phyloP scores from a whole-genome alignment of 345 rosid genomes.

The Pelargonium nanum region DNA sequence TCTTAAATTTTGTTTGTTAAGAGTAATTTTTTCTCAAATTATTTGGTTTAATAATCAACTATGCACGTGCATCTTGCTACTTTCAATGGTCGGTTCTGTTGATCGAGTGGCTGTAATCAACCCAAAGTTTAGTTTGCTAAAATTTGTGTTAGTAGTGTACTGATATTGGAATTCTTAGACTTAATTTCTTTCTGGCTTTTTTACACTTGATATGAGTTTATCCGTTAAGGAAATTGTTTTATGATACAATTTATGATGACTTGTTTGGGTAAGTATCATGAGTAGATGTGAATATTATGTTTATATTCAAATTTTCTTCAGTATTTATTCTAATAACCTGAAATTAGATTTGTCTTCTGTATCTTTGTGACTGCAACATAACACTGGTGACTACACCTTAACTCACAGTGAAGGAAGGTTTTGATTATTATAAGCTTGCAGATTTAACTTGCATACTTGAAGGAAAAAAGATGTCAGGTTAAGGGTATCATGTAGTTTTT shows the following conservation, averaged over 20 bases:
- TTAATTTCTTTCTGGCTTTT: neutral
- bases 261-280: neutral
- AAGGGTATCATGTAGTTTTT: too few species aligned
- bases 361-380: too few species aligned
- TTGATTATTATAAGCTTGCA: too few species aligned
- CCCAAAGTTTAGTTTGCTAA: constrained; percentile 8
- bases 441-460: too few species aligned
- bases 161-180: neutral
- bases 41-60: neutral
- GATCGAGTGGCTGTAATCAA: neutral
- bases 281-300: too few species aligned
- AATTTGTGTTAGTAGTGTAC: neutral
- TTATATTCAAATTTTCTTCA: too few species aligned
- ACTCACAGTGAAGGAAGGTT: too few species aligned
- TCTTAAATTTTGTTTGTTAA: neutral
- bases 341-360: too few species aligned
- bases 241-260: neutral
- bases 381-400: too few species aligned
- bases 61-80: constrained; percentile 10
- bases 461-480: too few species aligned
- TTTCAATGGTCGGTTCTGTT: constrained; percentile 16
- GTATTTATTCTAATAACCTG: too few species aligned
- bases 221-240: too few species aligned
- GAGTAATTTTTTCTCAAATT: neutral
- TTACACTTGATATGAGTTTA: neutral